Conservation (phyloP, 2,329 filamentous ascomycete species). For the Scedosporium minutisporum region DNA sequence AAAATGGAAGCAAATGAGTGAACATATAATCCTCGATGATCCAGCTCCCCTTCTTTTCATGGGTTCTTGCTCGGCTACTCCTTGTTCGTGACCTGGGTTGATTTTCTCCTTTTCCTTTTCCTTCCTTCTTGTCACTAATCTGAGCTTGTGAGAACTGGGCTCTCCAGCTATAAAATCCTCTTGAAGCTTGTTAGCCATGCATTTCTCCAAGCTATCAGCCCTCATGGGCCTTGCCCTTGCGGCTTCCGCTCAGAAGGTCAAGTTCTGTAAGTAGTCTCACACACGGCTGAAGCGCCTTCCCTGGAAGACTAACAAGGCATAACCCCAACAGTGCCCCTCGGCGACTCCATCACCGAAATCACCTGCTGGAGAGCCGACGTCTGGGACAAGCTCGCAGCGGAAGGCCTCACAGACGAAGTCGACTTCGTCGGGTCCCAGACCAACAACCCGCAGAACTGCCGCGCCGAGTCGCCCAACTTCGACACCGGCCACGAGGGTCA, state of each 20-base stretch:
- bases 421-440: slow-evolving; percentile 31
- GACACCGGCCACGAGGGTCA: slow-evolving; percentile 33
- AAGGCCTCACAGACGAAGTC: slow-evolving; percentile 21
- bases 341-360: slow-evolving; percentile 34
- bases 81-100: too few species aligned
- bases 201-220: background rate
- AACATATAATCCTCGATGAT: too few species aligned
- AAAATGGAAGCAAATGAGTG: too few species aligned
- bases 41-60: too few species aligned
- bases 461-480: slow-evolving; percentile 19
- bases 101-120: too few species aligned
- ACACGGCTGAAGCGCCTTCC: too few species aligned
- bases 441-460: slow-evolving; percentile 28
- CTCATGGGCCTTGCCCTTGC: slow-evolving; percentile 3
- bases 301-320: background rate
- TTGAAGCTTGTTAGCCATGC: background rate
- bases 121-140: too few species aligned
- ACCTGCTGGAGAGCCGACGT: slow-evolving; percentile 32
- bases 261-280: background rate
- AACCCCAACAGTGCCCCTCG: slow-evolving; percentile 18
- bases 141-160: too few species aligned
- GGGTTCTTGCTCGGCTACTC: too few species aligned
- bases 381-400: slow-evolving; percentile 26
- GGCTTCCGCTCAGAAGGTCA: slow-evolving; percentile 2
- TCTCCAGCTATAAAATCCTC: background rate